Evolutionary conservation across 345 rosid genomes (phyloP).

Genomic region (Aethionema arabicum): DNA sequence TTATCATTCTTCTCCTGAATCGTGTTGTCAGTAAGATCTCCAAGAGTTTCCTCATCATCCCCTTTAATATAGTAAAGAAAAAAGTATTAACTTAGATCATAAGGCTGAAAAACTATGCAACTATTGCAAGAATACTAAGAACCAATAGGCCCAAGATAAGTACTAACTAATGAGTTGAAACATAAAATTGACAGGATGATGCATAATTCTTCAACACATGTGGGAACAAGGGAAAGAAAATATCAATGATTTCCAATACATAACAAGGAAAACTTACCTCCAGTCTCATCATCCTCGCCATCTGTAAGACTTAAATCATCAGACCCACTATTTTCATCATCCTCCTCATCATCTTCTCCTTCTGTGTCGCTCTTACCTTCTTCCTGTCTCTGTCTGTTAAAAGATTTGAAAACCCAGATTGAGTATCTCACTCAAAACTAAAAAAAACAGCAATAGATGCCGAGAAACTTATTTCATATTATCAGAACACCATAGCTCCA

Average conservation of each 20-base stretch:
- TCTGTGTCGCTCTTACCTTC: slow-evolving; percentile 56
- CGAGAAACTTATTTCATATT: neutral
- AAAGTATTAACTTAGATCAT: neutral
- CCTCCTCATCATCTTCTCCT: slow-evolving; percentile 47
- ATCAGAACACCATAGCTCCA: slow-evolving; percentile 3
- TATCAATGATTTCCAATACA: slow-evolving; percentile 1
- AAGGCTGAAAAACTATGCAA: slow-evolving; percentile 16
- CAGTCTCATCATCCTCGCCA: slow-evolving; percentile 38
- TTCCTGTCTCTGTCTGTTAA: slow-evolving; percentile 53
- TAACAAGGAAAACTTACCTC: slow-evolving; percentile 32
- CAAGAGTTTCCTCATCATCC: slow-evolving; percentile 34
- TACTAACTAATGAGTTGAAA: neutral
- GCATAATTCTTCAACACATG: neutral
- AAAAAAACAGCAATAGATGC: neutral
- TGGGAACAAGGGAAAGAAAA: slow-evolving; percentile 2
- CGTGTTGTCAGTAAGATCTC: slow-evolving; percentile 31
- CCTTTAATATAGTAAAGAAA: slow-evolving; percentile 35
- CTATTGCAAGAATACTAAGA: slow-evolving; percentile 14
- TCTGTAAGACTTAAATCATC: slow-evolving; percentile 41
- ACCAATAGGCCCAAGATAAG: slow-evolving; percentile 14
- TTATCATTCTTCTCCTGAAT: slow-evolving; percentile 36
- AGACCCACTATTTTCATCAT: slow-evolving; percentile 40
- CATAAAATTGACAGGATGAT: neutral
- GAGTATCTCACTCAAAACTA: neutral
- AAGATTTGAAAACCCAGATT: slow-evolving; percentile 7